A percentile compares a stretch with the other conserved stretches of the same genome.
Conservation (phyloP, 208 protist species). For the Wallacemonas sp. region DNA sequence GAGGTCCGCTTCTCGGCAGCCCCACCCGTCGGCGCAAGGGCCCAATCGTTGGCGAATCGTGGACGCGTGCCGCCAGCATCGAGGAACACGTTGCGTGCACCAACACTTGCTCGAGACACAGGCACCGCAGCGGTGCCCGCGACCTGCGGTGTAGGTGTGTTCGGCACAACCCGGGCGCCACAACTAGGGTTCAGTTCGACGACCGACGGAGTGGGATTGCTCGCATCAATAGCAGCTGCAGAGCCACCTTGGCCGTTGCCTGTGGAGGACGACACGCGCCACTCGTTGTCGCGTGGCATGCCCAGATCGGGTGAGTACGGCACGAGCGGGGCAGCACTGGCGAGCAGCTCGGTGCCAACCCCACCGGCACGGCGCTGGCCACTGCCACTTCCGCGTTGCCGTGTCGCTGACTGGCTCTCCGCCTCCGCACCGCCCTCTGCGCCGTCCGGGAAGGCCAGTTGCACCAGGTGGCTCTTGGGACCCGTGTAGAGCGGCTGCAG, state of each 20-base stretch:
- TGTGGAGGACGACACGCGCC: neutral
- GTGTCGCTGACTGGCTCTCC: neutral
- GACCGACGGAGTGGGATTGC: neutral
- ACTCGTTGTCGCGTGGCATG: neutral
- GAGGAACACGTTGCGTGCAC: neutral
- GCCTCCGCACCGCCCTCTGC: neutral
- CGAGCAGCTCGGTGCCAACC: neutral
- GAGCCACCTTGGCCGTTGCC: neutral
- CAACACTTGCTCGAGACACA: neutral
- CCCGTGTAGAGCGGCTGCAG: constrained; percentile 8
- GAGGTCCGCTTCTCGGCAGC: neutral
- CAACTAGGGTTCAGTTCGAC: neutral
- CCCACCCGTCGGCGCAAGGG: neutral
- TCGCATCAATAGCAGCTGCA: neutral
- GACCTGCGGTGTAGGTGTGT: neutral
- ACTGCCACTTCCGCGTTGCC: neutral
- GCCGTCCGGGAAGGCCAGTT: neutral
- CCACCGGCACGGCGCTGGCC: neutral
- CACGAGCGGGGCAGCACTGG: constrained; percentile 7
- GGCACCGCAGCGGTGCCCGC: neutral
- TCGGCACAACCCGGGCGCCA: neutral
- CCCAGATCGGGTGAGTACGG: constrained; percentile 5
- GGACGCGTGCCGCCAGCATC: constrained; percentile 5
- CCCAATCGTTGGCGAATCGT: constrained; percentile 19
- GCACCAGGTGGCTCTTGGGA: constrained; percentile 10